These are phyloP conservation scores for Leccinum longicurvipes DNA, from an alignment of 768 basidiomycete genomes.

Conservation along the genomic window DNA sequence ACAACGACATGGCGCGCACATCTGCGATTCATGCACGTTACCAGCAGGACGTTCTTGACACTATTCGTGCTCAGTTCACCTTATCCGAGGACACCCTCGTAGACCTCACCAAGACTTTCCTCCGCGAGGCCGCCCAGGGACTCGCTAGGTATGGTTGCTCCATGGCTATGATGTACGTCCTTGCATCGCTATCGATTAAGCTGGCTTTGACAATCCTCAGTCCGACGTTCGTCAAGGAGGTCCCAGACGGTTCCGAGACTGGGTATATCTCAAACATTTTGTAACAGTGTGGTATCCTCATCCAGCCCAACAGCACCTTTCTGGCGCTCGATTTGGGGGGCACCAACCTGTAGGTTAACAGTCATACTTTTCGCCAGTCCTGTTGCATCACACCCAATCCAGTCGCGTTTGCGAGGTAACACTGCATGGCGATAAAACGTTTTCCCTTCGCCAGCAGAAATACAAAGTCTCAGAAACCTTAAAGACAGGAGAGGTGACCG, in stretches of 20 bases:
- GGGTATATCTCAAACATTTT: conserved; percentile 53
- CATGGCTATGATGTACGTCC: conserved; percentile 87
- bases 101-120: conserved; percentile 73
- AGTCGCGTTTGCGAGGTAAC: conserved; percentile 95
- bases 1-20: conserved; percentile 34
- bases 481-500: conserved; percentile 87
- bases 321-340: conserved; percentile 96
- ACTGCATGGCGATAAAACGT: conserved; percentile 86
- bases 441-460: conserved; percentile 90
- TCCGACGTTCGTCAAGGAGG: conserved; percentile 93
- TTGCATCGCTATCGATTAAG: not conserved
- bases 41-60: conserved; percentile 51
- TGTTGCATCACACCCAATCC: conserved; percentile 5
- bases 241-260: conserved; percentile 90
- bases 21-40: conserved; percentile 41
- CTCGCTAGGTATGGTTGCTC: conserved; percentile 68
- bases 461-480: conserved; percentile 93
- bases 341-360: conserved; percentile 80
- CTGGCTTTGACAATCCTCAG: conserved; percentile 35
- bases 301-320: conserved; percentile 64
- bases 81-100: conserved; percentile 59
- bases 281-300: conserved; percentile 4
- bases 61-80: conserved; percentile 71
- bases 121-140: conserved; percentile 75
- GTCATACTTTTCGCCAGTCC: not conserved